phyloP scores from a whole-genome alignment of 1,284 basidiomycete species.

The Boletellus sp. region DNA sequence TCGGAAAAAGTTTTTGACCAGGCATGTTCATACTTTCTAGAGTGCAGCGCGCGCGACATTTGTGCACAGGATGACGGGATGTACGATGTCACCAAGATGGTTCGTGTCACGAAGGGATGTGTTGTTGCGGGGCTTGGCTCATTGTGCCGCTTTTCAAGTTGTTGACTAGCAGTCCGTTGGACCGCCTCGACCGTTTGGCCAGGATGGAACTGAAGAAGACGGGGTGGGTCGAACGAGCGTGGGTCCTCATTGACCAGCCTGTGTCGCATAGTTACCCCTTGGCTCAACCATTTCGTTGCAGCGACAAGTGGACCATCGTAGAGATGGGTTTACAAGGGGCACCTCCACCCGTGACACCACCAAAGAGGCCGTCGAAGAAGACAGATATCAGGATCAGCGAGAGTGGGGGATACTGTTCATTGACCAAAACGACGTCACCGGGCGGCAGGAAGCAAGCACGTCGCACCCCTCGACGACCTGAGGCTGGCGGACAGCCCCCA shows the following conservation, averaged over 20 bases:
- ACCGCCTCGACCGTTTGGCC: constrained; percentile 29
- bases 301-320: constrained; percentile 29
- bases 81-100: constrained; percentile 28
- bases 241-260: neutral
- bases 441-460: neutral
- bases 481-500: neutral
- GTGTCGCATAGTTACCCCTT: too few relatives aligned
- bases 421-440: neutral
- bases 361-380: constrained; percentile 6
- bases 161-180: constrained; percentile 23
- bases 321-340: constrained; percentile 19
- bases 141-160: constrained; percentile 12
- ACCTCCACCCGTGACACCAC: constrained; percentile 5
- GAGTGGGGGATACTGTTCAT: neutral
- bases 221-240: constrained; percentile 31
- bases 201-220: constrained; percentile 29
- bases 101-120: constrained; percentile 9
- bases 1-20: constrained; percentile 5
- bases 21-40: constrained; percentile 12
- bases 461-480: neutral
- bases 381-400: neutral
- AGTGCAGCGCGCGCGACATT: neutral
- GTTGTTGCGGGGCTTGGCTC: neutral
- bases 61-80: constrained; percentile 15
- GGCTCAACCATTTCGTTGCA: neutral